phyloP scores from a whole-genome alignment of 1,139 yeast genomes.

The Debaryomyces nepalensis region DNA sequence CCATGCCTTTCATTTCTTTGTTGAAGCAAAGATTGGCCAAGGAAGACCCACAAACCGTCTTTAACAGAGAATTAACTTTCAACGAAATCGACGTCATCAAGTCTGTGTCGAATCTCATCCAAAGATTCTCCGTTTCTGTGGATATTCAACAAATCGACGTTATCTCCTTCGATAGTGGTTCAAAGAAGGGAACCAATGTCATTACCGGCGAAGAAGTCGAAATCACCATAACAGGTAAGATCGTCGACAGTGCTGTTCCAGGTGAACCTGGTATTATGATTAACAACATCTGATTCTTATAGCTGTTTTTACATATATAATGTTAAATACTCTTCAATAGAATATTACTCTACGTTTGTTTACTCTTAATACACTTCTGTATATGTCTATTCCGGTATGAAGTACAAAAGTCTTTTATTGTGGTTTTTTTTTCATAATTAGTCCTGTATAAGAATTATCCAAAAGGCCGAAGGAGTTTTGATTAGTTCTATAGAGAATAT shows the following conservation, averaged over 20 bases:
- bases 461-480: conserved; percentile 5
- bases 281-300: conserved; percentile 51
- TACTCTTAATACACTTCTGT: not conserved
- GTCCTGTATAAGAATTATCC: conserved; percentile 9
- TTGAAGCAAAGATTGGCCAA: conserved; percentile 76
- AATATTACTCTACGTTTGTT: not conserved
- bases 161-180: conserved; percentile 64
- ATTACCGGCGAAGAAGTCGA: conserved; percentile 73
- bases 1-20: conserved; percentile 93
- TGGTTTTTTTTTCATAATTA: conserved; percentile 7
- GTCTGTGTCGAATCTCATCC: conserved; percentile 57
- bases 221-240: conserved; percentile 64
- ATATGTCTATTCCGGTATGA: conserved; percentile 6
- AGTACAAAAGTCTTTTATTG: conserved; percentile 8
- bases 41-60: conserved; percentile 75
- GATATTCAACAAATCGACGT: conserved; percentile 58
- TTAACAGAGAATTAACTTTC: conserved; percentile 84
- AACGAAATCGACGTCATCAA: conserved; percentile 74
- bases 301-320: not conserved
- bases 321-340: not conserved
- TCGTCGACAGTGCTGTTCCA: conserved; percentile 84
- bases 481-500: conserved; percentile 1
- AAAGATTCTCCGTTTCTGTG: conserved; percentile 69
- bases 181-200: conserved; percentile 63
- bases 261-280: conserved; percentile 90